Conservation (phyloP, 768 basidiomycete species). For the Clitopilus passeckerianus region DNA sequence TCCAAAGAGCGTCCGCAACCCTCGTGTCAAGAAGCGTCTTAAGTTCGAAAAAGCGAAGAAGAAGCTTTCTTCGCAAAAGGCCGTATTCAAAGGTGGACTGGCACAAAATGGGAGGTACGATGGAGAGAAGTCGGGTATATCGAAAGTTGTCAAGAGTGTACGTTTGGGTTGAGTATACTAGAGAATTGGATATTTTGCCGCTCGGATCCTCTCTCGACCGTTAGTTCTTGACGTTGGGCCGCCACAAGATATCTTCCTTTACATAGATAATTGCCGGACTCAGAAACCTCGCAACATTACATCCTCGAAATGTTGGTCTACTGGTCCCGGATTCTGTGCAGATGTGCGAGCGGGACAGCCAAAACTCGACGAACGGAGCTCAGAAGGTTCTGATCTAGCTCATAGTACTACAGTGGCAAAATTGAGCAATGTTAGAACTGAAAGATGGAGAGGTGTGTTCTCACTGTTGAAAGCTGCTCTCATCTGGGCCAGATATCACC, state of each 20-base stretch:
- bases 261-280: no score
- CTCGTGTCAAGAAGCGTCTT: constrained; percentile 94
- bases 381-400: no score
- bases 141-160: constrained; percentile 84
- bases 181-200: not conserved
- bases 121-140: constrained; percentile 93
- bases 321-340: no score
- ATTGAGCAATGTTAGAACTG: no score
- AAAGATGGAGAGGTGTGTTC: no score
- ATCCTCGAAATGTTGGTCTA: no score
- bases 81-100: constrained; percentile 88
- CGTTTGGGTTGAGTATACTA: constrained; percentile 44
- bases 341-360: no score
- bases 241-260: no score
- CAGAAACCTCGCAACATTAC: no score
- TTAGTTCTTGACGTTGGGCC: not conserved
- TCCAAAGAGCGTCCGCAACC: constrained; percentile 88
- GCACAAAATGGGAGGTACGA: constrained; percentile 68
- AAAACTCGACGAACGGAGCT: no score
- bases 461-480: no score
- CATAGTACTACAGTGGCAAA: no score
- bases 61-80: constrained; percentile 83
- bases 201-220: not conserved
- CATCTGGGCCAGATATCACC: constrained; percentile 49
- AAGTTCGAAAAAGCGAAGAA: constrained; percentile 95